phyloP scores from a whole-genome alignment of 2,329 filamentous ascomycete genomes.

The Cylindrodendrum hubeiense region DNA sequence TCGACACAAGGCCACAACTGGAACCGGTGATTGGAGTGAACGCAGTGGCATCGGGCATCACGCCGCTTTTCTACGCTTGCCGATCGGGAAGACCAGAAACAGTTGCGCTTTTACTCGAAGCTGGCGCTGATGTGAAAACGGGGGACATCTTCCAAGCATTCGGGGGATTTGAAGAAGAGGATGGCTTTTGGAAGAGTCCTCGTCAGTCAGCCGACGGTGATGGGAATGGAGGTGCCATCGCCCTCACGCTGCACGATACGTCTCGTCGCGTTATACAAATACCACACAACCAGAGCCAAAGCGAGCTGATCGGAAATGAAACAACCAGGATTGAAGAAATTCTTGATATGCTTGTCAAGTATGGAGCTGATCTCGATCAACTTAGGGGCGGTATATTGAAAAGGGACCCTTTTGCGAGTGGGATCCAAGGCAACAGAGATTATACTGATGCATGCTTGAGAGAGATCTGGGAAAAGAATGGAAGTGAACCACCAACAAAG shows the following conservation, averaged over 20 bases:
- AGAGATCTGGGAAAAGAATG: neutral
- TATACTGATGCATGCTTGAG: constrained; percentile 25
- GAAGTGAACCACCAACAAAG: neutral
- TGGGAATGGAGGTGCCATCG: neutral
- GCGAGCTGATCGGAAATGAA: neutral
- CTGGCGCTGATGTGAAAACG: constrained; percentile 35
- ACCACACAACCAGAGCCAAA: neutral
- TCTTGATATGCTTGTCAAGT: constrained; percentile 35
- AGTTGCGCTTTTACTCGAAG: constrained; percentile 43
- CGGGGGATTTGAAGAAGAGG: constrained; percentile 30
- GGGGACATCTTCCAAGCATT: constrained; percentile 32
- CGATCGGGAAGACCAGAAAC: constrained; percentile 42
- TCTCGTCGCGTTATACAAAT: neutral
- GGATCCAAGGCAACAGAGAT: neutral
- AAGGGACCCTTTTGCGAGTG: rapidly evolving
- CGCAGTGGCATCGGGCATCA: neutral
- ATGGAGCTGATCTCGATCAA: constrained; percentile 26
- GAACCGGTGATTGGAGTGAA: constrained; percentile 8
- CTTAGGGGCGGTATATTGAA: neutral
- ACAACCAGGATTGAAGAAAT: constrained; percentile 38
- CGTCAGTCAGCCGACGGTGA: constrained; percentile 17
- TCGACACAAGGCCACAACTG: neutral
- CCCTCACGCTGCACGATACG: neutral
- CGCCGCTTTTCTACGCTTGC: constrained; percentile 44
- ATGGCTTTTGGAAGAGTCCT: constrained; percentile 9